Percentiles rank a stretch among this genome's conserved stretches.
phyloP scores from a whole-genome alignment of 345 rosid genomes.

The Combretum micranthum region DNA sequence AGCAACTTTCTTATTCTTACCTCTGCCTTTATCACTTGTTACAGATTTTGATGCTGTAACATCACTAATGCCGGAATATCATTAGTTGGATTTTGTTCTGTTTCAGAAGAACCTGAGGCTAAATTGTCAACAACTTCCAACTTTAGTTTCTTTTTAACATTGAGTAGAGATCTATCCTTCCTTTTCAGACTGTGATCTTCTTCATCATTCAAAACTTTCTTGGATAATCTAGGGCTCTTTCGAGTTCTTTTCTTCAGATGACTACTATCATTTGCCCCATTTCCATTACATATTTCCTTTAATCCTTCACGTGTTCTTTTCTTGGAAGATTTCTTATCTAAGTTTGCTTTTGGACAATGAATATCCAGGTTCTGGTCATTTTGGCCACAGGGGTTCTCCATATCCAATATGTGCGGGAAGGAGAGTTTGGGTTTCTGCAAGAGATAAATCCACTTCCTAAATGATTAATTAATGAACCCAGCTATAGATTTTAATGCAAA shows the following conservation, averaged over 20 bases:
- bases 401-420: slow-evolving; percentile 35
- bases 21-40: no score
- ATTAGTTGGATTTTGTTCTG: no score
- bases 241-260: slow-evolving; percentile 11
- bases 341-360: slow-evolving; percentile 6
- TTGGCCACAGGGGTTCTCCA: slow-evolving; percentile 48
- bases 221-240: slow-evolving; percentile 16
- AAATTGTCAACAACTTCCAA: not conserved
- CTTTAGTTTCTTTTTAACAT: slow-evolving; percentile 8
- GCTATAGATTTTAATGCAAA: slow-evolving; percentile 1
- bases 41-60: no score
- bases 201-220: slow-evolving; percentile 8
- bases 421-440: slow-evolving; percentile 25
- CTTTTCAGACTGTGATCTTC: not conserved
- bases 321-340: slow-evolving; percentile 25
- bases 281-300: slow-evolving; percentile 28
- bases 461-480: not conserved
- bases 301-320: slow-evolving; percentile 31
- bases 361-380: slow-evolving; percentile 18
- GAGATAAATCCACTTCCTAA: slow-evolving; percentile 7
- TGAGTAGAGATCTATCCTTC: slow-evolving; percentile 8
- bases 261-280: slow-evolving; percentile 13
- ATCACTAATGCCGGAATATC: no score
- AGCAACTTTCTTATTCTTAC: no score
- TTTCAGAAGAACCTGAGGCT: no score